phyloP scores from a whole-genome alignment of 2,329 filamentous ascomycete genomes.

The Stagonosporopsis chrysanthemi region DNA sequence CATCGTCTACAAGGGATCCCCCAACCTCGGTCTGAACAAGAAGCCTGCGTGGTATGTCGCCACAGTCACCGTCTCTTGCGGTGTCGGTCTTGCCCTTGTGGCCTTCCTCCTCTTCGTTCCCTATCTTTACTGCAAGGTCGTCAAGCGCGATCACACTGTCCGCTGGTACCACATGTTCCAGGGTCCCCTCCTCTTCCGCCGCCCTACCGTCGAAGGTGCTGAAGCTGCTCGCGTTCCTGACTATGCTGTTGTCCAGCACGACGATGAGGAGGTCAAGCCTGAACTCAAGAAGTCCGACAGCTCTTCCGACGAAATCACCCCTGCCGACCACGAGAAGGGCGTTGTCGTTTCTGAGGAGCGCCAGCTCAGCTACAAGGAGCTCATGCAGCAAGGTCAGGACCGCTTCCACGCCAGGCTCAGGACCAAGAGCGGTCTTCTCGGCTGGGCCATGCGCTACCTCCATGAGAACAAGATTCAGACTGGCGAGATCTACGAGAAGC shows the following conservation, averaged over 20 bases:
- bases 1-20: constrained; percentile 82
- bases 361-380: constrained; percentile 67
- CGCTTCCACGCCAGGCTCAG: constrained; percentile 70
- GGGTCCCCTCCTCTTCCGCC: constrained; percentile 66
- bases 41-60: constrained; percentile 74
- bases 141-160: constrained; percentile 72
- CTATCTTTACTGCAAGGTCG: constrained; percentile 69
- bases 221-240: constrained; percentile 70
- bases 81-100: constrained; percentile 65
- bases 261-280: constrained; percentile 53
- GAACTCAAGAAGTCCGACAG: constrained; percentile 34
- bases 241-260: constrained; percentile 77
- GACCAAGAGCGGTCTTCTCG: constrained; percentile 71
- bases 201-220: constrained; percentile 61
- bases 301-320: constrained; percentile 40
- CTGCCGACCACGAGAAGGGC: constrained; percentile 41
- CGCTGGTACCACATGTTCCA: constrained; percentile 68
- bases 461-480: constrained; percentile 75
- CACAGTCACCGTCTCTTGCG: constrained; percentile 70
- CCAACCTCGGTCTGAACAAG: constrained; percentile 69
- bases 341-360: constrained; percentile 53
- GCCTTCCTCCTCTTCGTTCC: constrained; percentile 77
- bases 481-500: constrained; percentile 75
- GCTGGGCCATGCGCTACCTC: constrained; percentile 82
- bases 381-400: constrained; percentile 64